Conservation (phyloP, 768 basidiomycete genomes). For the Fibroporia radiculosa region DNA sequence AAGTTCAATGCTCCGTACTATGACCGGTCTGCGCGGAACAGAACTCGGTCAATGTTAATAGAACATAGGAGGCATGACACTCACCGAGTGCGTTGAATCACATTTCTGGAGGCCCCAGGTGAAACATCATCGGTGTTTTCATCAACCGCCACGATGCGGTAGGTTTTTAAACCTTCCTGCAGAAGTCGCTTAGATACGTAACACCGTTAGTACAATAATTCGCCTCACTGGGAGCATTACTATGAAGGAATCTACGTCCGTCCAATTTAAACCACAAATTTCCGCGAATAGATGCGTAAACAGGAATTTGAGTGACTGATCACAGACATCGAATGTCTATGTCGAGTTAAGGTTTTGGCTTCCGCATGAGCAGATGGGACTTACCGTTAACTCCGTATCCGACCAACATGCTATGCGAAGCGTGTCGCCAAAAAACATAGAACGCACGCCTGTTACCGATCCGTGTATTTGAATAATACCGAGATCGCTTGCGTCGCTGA, state of each 20-base stretch:
- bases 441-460: constrained; percentile 19
- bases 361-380: background rate
- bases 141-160: constrained; percentile 12
- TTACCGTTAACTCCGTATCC: constrained; percentile 14
- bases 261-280: constrained; percentile 12
- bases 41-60: background rate
- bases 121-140: constrained; percentile 13
- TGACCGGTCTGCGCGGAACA: constrained; percentile 7
- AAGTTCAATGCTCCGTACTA: constrained; percentile 4
- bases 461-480: constrained; percentile 26
- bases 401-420: constrained; percentile 14
- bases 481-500: constrained; percentile 26
- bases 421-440: constrained; percentile 32
- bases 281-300: constrained; percentile 2
- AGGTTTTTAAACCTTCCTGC: constrained; percentile 18
- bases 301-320: background rate
- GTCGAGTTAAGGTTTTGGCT: background rate
- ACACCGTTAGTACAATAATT: background rate
- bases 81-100: constrained; percentile 4
- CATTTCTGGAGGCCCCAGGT: background rate
- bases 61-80: background rate
- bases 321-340: background rate
- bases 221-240: constrained; percentile 15
- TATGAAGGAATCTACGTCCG: constrained; percentile 11
- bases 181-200: background rate